These are phyloP conservation scores for Barnettozyma siamensis DNA, from an alignment of 805 yeast species.

Conservation along the genomic window DNA sequence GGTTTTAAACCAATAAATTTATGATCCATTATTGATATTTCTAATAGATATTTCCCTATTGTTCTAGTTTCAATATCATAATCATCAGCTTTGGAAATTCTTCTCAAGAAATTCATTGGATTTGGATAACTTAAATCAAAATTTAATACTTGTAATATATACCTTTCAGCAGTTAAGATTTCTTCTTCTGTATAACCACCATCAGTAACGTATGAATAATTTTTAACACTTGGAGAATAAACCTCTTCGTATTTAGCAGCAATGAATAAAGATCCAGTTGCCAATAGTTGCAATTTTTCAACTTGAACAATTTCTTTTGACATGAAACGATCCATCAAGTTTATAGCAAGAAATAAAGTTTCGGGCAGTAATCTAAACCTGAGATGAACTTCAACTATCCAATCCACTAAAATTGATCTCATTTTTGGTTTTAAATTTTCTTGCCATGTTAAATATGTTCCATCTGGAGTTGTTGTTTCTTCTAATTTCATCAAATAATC, in stretches of 20 bases:
- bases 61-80: slow-evolving; percentile 82
- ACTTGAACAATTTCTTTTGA: slow-evolving; percentile 67
- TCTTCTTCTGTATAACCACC: slow-evolving; percentile 78
- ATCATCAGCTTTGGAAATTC: slow-evolving; percentile 87
- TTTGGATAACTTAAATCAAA: slow-evolving; percentile 81
- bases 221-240: slow-evolving; percentile 75
- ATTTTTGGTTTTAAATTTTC: slow-evolving; percentile 69
- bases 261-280: slow-evolving; percentile 78
- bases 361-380: slow-evolving; percentile 81
- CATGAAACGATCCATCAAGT: slow-evolving; percentile 83
- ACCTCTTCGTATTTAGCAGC: slow-evolving; percentile 96
- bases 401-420: slow-evolving; percentile 86
- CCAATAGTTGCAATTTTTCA: slow-evolving; percentile 76
- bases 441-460: slow-evolving; percentile 61
- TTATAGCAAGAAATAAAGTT: slow-evolving; percentile 76
- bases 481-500: slow-evolving; percentile 68
- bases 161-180: slow-evolving; percentile 77
- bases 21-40: slow-evolving; percentile 70
- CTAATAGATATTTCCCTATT: slow-evolving; percentile 77
- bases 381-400: slow-evolving; percentile 87
- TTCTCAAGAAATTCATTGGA: slow-evolving; percentile 83
- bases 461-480: slow-evolving; percentile 58
- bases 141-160: slow-evolving; percentile 61
- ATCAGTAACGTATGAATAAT: slow-evolving; percentile 84
- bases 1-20: slow-evolving; percentile 70